Conservation (phyloP, 1,284 basidiomycete species). For the Mycena citricolor region DNA sequence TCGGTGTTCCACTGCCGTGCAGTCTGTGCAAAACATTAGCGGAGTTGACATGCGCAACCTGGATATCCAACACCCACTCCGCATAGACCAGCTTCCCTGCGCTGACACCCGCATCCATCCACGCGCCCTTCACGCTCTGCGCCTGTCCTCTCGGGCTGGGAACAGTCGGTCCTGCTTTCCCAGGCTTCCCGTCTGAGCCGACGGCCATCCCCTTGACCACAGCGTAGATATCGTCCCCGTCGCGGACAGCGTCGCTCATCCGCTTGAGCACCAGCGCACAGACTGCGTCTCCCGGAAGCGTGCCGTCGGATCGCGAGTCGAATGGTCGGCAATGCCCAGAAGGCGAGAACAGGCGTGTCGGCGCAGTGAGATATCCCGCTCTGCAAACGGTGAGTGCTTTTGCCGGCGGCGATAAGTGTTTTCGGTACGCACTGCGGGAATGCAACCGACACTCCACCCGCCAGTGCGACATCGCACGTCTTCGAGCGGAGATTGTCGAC, state of each 20-base stretch:
- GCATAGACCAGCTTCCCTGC: neutral
- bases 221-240: neutral
- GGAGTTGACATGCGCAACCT: neutral
- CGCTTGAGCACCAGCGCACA: neutral
- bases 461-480: neutral
- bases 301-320: neutral
- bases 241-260: neutral
- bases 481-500: neutral
- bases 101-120: neutral
- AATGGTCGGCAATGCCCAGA: conserved; percentile 1
- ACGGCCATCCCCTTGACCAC: neutral
- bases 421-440: conserved; percentile 1
- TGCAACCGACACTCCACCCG: neutral
- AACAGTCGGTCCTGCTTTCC: neutral
- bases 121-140: neutral
- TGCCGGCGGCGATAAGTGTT: neutral
- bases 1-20: conserved; percentile 1
- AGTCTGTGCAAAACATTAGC: neutral
- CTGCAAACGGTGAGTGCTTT: neutral
- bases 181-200: neutral
- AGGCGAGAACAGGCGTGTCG: neutral
- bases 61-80: neutral
- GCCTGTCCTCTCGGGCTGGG: neutral
- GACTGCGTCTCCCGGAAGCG: neutral
- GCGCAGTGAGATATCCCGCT: neutral